phyloP scores from a whole-genome alignment of 2,329 filamentous ascomycete species.

The Xylariaceae sp. region DNA sequence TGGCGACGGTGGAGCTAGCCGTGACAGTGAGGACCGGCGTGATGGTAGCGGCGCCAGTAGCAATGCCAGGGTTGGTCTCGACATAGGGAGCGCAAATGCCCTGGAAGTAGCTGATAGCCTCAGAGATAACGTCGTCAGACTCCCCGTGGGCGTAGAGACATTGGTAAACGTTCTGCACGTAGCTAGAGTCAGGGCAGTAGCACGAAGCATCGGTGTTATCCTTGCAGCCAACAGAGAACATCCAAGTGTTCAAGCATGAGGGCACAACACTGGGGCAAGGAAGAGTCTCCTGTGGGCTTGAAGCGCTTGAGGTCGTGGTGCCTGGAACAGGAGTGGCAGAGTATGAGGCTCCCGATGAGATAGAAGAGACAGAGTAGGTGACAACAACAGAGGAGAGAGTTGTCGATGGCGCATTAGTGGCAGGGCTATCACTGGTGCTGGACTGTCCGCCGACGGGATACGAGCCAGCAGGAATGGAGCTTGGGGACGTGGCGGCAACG shows the following conservation, averaged over 20 bases:
- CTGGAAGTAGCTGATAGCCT: constrained; percentile 79
- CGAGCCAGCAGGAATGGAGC: constrained; percentile 8
- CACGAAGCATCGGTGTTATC: constrained; percentile 80
- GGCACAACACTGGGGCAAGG: constrained; percentile 71
- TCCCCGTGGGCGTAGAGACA: constrained; percentile 77
- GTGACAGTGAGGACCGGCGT: constrained; percentile 57
- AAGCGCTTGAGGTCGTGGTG: constrained; percentile 15
- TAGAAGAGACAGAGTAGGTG: not conserved
- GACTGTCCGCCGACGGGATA: too few species aligned
- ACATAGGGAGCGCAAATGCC: constrained; percentile 82
- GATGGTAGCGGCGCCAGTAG: constrained; percentile 66
- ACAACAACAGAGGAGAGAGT: constrained; percentile 2
- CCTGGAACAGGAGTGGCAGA: constrained; percentile 6
- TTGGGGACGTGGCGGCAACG: constrained; percentile 15
- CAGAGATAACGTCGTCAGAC: constrained; percentile 60
- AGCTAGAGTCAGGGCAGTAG: constrained; percentile 78
- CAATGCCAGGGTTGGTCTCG: constrained; percentile 75
- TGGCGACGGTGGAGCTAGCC: constrained; percentile 38
- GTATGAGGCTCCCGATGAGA: constrained; percentile 3
- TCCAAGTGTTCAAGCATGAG: constrained; percentile 88
- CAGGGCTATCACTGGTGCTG: constrained; percentile 13
- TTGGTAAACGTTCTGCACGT: constrained; percentile 73
- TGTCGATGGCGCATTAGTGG: constrained; percentile 21
- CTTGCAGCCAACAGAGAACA: constrained; percentile 68
- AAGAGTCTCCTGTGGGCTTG: constrained; percentile 41